These are phyloP conservation scores for Phaeoacremonium minimum DNA, from an alignment of 2,329 filamentous ascomycete species.

Conservation along the genomic window DNA sequence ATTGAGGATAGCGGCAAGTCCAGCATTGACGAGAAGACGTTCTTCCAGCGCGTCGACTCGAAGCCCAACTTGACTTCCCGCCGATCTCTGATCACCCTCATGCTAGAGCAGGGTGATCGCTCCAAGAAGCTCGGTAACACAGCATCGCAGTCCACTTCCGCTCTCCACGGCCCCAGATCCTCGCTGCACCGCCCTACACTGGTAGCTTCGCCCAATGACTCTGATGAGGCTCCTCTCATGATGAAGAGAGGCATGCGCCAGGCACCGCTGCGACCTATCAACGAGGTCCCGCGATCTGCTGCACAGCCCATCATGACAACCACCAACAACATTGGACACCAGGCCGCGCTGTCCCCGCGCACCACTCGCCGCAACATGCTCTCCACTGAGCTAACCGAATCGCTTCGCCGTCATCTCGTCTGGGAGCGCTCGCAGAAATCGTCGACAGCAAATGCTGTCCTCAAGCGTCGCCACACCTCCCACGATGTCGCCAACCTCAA, in stretches of 20 bases:
- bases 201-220: constrained; percentile 51
- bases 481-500: constrained; percentile 86
- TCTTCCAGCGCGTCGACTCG: constrained; percentile 91
- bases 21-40: constrained; percentile 72
- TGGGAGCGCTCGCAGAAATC: constrained; percentile 97
- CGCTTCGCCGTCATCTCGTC: constrained; percentile 82
- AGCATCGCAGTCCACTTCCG: constrained; percentile 62
- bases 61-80: constrained; percentile 79
- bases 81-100: constrained; percentile 82
- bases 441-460: constrained; percentile 78
- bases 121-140: constrained; percentile 64
- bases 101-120: constrained; percentile 75
- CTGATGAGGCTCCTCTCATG: constrained; percentile 57
- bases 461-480: constrained; percentile 86
- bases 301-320: constrained; percentile 77
- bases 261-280: constrained; percentile 48
- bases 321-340: constrained; percentile 59
- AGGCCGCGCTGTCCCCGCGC: constrained; percentile 79
- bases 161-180: constrained; percentile 54
- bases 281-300: constrained; percentile 60
- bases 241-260: constrained; percentile 56
- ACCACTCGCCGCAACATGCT: constrained; percentile 96
- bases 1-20: constrained; percentile 79
- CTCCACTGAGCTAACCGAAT: constrained; percentile 88
- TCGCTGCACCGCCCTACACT: constrained; percentile 36